A percentile compares a stretch with the other conserved stretches of the same genome.
phyloP scores from a whole-genome alignment of 768 basidiomycete species.

The Psilocybe tampanensis region DNA sequence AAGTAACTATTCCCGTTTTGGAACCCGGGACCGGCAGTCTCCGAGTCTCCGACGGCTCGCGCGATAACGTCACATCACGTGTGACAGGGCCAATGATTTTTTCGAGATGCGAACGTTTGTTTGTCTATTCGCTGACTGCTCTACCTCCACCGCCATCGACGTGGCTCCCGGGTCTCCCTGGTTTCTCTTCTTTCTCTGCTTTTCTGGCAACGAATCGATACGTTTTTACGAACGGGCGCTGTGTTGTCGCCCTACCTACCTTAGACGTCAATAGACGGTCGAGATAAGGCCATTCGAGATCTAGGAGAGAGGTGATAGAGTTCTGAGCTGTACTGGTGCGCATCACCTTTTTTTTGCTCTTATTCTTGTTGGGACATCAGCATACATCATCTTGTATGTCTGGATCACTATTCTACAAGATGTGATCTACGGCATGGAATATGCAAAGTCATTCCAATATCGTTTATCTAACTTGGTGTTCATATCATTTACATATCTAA shows the following conservation, averaged over 20 bases:
- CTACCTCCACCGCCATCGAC: slow-evolving; percentile 4
- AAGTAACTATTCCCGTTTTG: too few relatives aligned
- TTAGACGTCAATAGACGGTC: neutral
- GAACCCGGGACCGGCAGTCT: too few relatives aligned
- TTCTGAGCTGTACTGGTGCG: neutral
- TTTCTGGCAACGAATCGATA: neutral
- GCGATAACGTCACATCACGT: too few relatives aligned
- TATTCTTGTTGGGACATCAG: too few relatives aligned
- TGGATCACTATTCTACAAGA: too few relatives aligned
- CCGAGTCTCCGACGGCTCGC: too few relatives aligned
- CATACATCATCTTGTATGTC: too few relatives aligned
- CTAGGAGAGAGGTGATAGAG: neutral
- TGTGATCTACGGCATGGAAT: too few relatives aligned
- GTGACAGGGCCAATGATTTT: neutral
- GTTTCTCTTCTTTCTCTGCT: neutral
- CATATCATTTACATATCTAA: neutral
- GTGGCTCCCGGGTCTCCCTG: neutral
- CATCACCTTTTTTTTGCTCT: too few relatives aligned
- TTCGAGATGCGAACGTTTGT: neutral
- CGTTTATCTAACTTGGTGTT: neutral
- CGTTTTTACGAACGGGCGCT: neutral
- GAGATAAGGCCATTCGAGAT: neutral
- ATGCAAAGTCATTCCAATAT: neutral
- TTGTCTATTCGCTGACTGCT: neutral
- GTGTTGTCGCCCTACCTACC: neutral